Conservation (phyloP, 2,329 filamentous ascomycete genomes). For the Sphaerulina vaccinii region DNA sequence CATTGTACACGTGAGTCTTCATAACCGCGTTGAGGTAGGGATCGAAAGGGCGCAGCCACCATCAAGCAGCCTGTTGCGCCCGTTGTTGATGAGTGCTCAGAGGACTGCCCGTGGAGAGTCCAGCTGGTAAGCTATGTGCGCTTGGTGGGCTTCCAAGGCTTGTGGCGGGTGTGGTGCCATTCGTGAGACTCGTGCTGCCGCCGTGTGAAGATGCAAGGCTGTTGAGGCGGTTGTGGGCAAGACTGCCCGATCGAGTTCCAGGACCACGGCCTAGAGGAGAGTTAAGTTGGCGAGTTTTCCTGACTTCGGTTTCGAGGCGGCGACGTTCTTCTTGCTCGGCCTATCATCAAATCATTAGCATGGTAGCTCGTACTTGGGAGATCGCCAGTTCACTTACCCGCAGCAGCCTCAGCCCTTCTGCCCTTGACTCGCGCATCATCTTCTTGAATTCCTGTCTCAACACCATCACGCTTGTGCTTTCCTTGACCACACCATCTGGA, state of each 20-base stretch:
- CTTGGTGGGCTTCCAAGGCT: constrained; percentile 7
- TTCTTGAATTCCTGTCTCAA: constrained; percentile 74
- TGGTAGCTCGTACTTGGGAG: constrained; percentile 4
- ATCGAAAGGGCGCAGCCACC: constrained; percentile 11
- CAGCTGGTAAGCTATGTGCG: neutral
- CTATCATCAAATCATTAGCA: constrained; percentile 45
- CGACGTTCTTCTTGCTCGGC: constrained; percentile 70
- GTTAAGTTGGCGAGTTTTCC: constrained; percentile 50
- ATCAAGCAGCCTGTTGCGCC: constrained; percentile 5
- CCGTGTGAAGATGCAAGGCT: constrained; percentile 14
- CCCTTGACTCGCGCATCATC: constrained; percentile 73
- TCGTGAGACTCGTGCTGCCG: constrained; percentile 4
- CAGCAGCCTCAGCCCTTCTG: constrained; percentile 63
- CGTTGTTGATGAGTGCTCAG: neutral
- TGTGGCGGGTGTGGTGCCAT: constrained; percentile 5
- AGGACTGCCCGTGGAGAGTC: neutral
- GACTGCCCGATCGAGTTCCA: constrained; percentile 11
- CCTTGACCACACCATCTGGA: constrained; percentile 37
- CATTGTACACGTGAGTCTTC: constrained; percentile 10
- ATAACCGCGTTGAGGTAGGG: constrained; percentile 5
- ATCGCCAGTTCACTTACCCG: constrained; percentile 57
- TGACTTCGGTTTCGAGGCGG: constrained; percentile 63
- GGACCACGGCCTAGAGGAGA: constrained; percentile 22
- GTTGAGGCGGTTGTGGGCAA: constrained; percentile 16
- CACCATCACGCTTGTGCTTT: constrained; percentile 66